These are phyloP conservation scores for Nadsonia fulvescens DNA, from an alignment of 805 yeast species.

Conservation along the genomic window DNA sequence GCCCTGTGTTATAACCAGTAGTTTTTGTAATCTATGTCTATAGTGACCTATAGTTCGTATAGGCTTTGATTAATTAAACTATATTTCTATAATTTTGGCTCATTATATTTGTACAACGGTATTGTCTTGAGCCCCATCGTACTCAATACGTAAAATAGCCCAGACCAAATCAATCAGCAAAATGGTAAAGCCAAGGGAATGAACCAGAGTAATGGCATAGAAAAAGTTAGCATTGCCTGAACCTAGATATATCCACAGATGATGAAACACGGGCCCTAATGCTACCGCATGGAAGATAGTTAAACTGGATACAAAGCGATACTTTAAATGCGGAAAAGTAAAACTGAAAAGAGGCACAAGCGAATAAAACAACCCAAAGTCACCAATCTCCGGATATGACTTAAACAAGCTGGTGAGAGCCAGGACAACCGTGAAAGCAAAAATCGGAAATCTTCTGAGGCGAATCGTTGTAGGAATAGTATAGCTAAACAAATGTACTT, in stretches of 20 bases:
- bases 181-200: constrained; percentile 51
- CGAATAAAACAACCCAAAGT: constrained; percentile 38
- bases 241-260: constrained; percentile 85
- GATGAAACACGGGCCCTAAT: constrained; percentile 76
- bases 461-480: constrained; percentile 60
- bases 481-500: constrained; percentile 48
- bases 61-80: background rate
- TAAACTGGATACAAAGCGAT: constrained; percentile 31
- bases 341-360: constrained; percentile 22
- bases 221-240: constrained; percentile 94
- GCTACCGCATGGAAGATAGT: constrained; percentile 39
- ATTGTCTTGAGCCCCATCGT: constrained; percentile 26
- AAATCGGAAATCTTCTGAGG: constrained; percentile 38
- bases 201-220: constrained; percentile 78
- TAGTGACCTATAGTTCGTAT: background rate
- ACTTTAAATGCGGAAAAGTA: constrained; percentile 21
- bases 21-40: background rate
- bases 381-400: constrained; percentile 75
- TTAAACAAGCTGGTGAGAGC: constrained; percentile 49
- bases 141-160: constrained; percentile 59
- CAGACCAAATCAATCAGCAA: constrained; percentile 63
- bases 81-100: background rate
- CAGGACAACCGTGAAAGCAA: constrained; percentile 30
- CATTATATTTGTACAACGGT: constrained; percentile 10
- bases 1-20: background rate